phyloP scores from a whole-genome alignment of 768 basidiomycete genomes.

The Serendipita sp. region DNA sequence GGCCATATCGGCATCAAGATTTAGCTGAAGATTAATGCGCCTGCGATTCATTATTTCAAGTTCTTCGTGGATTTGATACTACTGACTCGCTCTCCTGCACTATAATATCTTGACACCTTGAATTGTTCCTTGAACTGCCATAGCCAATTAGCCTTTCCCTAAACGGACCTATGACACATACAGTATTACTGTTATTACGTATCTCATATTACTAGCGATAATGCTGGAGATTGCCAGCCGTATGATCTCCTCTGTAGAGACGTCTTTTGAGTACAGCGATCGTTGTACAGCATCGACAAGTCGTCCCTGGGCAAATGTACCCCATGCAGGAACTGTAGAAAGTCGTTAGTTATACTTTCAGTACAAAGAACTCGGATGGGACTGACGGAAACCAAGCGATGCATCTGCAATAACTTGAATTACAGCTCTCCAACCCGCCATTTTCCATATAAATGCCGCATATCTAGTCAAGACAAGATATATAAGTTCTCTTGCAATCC shows the following conservation, averaged over 20 bases:
- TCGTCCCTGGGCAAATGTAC: neutral
- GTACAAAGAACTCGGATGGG: neutral
- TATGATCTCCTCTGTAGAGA: neutral
- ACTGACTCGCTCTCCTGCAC: neutral
- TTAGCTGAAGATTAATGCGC: neutral
- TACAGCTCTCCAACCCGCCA: neutral
- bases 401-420: neutral
- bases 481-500: neutral
- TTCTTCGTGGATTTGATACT: neutral
- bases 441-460: neutral
- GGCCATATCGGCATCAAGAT: constrained; percentile 1
- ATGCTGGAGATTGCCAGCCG: neutral
- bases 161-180: neutral
- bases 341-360: neutral
- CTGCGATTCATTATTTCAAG: neutral
- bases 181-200: neutral
- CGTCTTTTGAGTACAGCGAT: neutral
- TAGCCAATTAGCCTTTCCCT: neutral
- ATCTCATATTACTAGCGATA: neutral
- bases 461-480: neutral
- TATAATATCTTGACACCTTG: neutral
- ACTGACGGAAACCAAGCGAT: neutral
- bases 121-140: neutral
- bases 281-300: constrained; percentile 1
- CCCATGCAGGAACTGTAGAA: constrained; percentile 3